Base-by-base conservation (phyloP, 2,329 filamentous ascomycete genomes). In the Cercospora beticola region DNA sequence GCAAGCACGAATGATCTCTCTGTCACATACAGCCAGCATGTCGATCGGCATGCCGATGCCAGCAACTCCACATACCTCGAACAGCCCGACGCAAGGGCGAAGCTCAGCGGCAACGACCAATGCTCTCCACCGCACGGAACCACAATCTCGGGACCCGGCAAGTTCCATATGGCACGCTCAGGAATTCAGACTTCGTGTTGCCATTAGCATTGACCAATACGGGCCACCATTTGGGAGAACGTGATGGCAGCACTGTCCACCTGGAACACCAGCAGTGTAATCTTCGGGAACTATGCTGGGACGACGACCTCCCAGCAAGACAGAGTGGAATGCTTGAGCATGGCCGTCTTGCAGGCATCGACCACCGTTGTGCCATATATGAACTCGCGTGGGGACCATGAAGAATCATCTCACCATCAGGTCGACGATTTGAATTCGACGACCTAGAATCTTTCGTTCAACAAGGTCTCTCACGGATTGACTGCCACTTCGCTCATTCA, bases 31-130 rank as follows among this genome's bases (percentile, higher is more conserved):
- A 40, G 5, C 60, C 43, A 54, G 46, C 23, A 64, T 8, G 1
- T 16, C 10, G 16, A 58, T 64, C 62, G 62, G 62, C 62, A 64
- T 64, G 62, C 62, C 62, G 62, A 64, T 36, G 18, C 28, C 26
- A 57, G 28, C 14, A 4, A 0, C 21, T 43, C 52, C 56, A 43
- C 62, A 64, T 64, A 23, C 62, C 62, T 52, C 62, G 21, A 36
- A 26, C 52, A 30, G 31, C 49, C 61, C 62, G 49, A 64, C 30
- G 62, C 62, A 64, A 64, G 62, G 62, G 21, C 5, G 1, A 31
- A 5, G 33, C 61, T 21, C 18, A 23, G 31, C 16, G 2, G 18
- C 28, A 21, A 21, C n/a, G 7, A 21, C 43, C 18, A 18, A 43
- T 56, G 46, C 62, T 57, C 62, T 57, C 62, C 62, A 49, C 62